Base-by-base conservation (phyloP, 352 stramenopile species). In the Phytophthora sp. region DNA sequence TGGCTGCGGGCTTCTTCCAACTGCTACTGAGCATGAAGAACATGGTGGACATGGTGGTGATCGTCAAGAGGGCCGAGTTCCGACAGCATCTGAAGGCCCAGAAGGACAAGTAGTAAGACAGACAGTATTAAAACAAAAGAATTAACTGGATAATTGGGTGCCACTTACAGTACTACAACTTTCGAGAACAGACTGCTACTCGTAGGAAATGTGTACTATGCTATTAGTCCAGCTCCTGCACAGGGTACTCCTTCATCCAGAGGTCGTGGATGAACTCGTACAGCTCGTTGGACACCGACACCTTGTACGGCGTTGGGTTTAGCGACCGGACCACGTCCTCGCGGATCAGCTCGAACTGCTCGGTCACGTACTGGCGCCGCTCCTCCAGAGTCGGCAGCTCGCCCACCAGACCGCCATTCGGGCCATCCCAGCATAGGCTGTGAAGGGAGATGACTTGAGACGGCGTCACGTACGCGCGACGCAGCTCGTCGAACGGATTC, bases 221-320 rank as follows among this genome's bases (percentile, higher is more conserved):
- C 56, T 66, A 57, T 80, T 80, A 94, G 47, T 92, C 76, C 30
- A 96, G 76, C 68, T 96, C 88, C 38, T 88, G 69, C 23, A 96
- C 88, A 1, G 88, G 88, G 72, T 90, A 94, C 69, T 97, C 89
- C 64, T 91, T 88, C 80, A 94, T 93, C 97, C 97, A 99, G 33
- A 99, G 79, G 57, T 98, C 77, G 75, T 99, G 98, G 53, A 99
- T 94, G 57, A 98, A 99, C 39, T 96, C 84, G 72, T 93, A 95
- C 69, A 94, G 70, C 24, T 89, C 80, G 46, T 78, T 82, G 52
- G 83, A 92, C n/a, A 95, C 87, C 29, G 72, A 99, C 46, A 98
- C 90, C 74, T 98, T 98, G 83, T 98, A 98, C 21, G 92, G 93
- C 38, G 95, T 98, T 29, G 98, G 96, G 77, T 99, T 99, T 12